Evolutionary conservation across 1,284 basidiomycete species (phyloP).

Genomic region (Amylostereum chailletii): DNA sequence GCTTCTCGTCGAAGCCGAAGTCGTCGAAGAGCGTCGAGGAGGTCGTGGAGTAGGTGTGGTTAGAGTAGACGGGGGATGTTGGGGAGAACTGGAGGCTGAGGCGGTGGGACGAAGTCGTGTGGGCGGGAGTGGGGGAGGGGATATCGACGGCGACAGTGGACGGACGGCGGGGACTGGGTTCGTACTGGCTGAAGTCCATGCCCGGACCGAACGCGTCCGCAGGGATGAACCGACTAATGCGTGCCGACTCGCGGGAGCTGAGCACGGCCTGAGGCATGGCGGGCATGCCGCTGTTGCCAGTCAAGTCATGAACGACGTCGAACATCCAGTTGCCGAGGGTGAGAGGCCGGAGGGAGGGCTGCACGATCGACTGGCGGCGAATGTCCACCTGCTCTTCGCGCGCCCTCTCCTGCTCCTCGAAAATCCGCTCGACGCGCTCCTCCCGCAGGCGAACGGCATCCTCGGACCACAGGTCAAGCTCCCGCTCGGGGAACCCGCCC

Average conservation of each 20-base stretch:
- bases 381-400: conserved; percentile 18
- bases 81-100: conserved; percentile 60
- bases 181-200: conserved; percentile 6
- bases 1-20: conserved; percentile 26
- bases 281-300: conserved; percentile 18
- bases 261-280: conserved; percentile 13
- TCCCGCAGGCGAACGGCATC: conserved; percentile 29
- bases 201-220: conserved; percentile 21
- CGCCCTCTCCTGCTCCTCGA: conserved; percentile 30
- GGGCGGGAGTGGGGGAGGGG: conserved; percentile 19
- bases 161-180: conserved; percentile 17
- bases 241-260: conserved; percentile 17
- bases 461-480: conserved; percentile 17
- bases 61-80: conserved; percentile 34
- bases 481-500: conserved; percentile 39
- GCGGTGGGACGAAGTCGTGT: conserved; percentile 25
- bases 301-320: conserved; percentile 64
- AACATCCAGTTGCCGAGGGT: conserved; percentile 69
- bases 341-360: conserved; percentile 23
- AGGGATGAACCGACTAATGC: conserved; percentile 29
- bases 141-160: conserved; percentile 23
- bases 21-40: conserved; percentile 25
- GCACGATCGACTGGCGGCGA: conserved; percentile 29
- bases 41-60: conserved; percentile 18
- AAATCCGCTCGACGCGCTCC: conserved; percentile 28